Evolutionary conservation across 2,329 filamentous ascomycete species (phyloP).

Genomic region (Xylariales sp.): DNA sequence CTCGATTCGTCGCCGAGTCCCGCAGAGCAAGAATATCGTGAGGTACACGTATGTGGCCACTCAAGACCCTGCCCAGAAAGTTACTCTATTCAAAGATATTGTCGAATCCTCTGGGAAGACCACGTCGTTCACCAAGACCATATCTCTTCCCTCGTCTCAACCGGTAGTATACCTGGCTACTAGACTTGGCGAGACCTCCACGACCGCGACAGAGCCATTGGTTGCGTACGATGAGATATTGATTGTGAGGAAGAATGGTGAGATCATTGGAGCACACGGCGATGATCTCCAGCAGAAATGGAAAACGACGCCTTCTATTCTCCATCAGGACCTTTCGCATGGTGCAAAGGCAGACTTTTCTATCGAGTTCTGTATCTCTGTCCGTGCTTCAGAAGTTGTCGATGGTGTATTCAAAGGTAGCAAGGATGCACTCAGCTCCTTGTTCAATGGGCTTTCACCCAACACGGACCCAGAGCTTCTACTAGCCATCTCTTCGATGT

Average conservation of each 20-base stretch:
- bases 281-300: slow-evolving; percentile 47
- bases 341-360: slow-evolving; percentile 29
- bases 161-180: slow-evolving; percentile 40
- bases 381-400: slow-evolving; percentile 41
- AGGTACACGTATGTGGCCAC: slow-evolving; percentile 61
- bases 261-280: slow-evolving; percentile 56
- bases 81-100: slow-evolving; percentile 57
- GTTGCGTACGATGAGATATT: slow-evolving; percentile 36
- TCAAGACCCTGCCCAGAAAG: slow-evolving; percentile 41
- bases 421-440: slow-evolving; percentile 45
- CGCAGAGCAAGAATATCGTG: slow-evolving; percentile 41
- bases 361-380: slow-evolving; percentile 46
- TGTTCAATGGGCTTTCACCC: slow-evolving; percentile 41
- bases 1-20: slow-evolving; percentile 50
- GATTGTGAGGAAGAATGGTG: slow-evolving; percentile 55
- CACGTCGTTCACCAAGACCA: slow-evolving; percentile 43
- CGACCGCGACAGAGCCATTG: slow-evolving; percentile 17
- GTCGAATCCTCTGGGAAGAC: slow-evolving; percentile 48
- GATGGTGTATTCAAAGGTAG: slow-evolving; percentile 53
- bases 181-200: slow-evolving; percentile 16
- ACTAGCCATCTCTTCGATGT: slow-evolving; percentile 41
- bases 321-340: slow-evolving; percentile 36
- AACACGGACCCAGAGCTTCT: slow-evolving; percentile 49
- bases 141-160: slow-evolving; percentile 33
- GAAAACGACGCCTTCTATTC: slow-evolving; percentile 36